phyloP scores from a whole-genome alignment of 768 basidiomycete genomes.

The Mycena haematopus region DNA sequence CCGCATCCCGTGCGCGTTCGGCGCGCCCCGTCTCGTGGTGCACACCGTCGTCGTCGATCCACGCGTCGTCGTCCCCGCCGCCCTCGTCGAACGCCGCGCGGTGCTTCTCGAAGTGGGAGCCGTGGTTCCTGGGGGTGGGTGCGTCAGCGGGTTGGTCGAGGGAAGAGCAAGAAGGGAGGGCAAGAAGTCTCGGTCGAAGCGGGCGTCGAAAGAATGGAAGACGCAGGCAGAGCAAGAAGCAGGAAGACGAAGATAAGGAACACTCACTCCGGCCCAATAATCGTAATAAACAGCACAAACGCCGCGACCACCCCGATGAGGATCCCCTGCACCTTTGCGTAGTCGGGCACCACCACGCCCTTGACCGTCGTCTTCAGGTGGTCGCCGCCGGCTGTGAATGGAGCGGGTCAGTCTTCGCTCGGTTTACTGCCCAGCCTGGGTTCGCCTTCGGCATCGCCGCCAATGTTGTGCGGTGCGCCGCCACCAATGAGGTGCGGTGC shows the following conservation, averaged over 20 bases:
- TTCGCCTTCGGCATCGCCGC: too few relatives aligned
- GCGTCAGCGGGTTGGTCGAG: too few relatives aligned
- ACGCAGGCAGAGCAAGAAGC: too few relatives aligned
- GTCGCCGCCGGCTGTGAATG: conserved; percentile 60
- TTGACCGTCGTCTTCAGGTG: conserved; percentile 58
- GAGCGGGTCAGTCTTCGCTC: not conserved
- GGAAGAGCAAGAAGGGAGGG: conserved; percentile 2
- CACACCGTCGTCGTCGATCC: conserved; percentile 30
- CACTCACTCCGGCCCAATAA: conserved; percentile 79
- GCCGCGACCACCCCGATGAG: conserved; percentile 83
- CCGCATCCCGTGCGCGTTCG: conserved; percentile 11
- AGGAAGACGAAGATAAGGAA: too few relatives aligned
- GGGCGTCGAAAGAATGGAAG: too few relatives aligned
- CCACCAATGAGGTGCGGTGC: too few relatives aligned
- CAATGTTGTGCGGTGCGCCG: too few relatives aligned
- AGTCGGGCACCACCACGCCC: conserved; percentile 62
- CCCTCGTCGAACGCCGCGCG: conserved; percentile 84
- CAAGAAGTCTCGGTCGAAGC: not conserved
- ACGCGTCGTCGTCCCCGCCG: conserved; percentile 56
- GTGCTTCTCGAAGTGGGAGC: conserved; percentile 84
- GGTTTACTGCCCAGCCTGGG: too few relatives aligned
- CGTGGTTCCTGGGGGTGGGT: conserved; percentile 73
- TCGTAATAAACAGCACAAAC: conserved; percentile 76
- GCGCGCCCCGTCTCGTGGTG: conserved; percentile 24
- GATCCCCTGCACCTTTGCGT: conserved; percentile 86